Conservation (phyloP, 1,284 basidiomycete species). For the Ganoderma meredithae region DNA sequence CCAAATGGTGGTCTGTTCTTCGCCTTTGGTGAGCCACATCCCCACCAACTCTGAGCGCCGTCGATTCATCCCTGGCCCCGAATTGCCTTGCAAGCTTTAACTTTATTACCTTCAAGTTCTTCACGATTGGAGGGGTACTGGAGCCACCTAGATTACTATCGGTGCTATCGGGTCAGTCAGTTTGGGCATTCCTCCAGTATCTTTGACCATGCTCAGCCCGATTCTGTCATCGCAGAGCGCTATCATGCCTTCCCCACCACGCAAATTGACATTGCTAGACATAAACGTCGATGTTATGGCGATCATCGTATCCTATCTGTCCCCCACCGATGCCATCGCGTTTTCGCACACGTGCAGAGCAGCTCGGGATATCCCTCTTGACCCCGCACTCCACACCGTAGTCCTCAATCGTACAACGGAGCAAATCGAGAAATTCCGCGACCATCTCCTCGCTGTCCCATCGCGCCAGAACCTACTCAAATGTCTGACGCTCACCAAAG, state of each 20-base stretch:
- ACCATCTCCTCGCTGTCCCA: conserved; percentile 17
- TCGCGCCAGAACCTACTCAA: conserved; percentile 18
- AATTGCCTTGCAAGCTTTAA: not conserved
- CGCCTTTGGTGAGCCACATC: not conserved
- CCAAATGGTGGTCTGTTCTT: not conserved
- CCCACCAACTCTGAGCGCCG: not conserved
- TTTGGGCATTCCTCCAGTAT: not conserved
- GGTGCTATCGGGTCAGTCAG: not conserved
- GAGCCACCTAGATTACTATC: not conserved
- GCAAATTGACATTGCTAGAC: conserved; percentile 5
- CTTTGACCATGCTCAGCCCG: not conserved
- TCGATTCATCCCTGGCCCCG: not conserved
- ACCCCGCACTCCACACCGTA: conserved; percentile 22
- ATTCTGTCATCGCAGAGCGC: not conserved
- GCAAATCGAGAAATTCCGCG: conserved; percentile 22
- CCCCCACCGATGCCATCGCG: conserved; percentile 18
- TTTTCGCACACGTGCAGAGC: conserved; percentile 21
- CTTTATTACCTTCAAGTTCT: not conserved
- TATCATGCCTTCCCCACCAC: conserved; percentile 3
- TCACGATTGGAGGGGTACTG: not conserved
- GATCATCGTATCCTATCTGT: conserved; percentile 19
- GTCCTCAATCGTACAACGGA: conserved; percentile 16
- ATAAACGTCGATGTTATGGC: conserved; percentile 18
- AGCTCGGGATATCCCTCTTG: conserved; percentile 9
- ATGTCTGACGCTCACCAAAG: conserved; percentile 19